Evolutionary conservation across 176 grass and related monocot species (phyloP), one percentile per base, ranked within the genome.

Genomic region (Cymbopogon citratus): DNA sequence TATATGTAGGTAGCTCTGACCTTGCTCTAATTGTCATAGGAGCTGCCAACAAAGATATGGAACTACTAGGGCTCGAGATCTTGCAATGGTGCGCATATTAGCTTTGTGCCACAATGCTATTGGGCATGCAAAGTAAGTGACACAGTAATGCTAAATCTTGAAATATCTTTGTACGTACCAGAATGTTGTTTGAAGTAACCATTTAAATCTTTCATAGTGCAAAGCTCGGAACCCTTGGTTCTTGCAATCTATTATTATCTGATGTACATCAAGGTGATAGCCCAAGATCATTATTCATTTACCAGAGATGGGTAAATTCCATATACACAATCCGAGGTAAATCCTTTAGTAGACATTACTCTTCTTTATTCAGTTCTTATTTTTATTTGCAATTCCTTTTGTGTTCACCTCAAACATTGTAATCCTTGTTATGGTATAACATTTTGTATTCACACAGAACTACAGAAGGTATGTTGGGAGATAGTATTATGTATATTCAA

Each of bases 271-370:
- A 95, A 90, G 90, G 92, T 40, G 89, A 98, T 36, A 90, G 16
- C 63, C 92, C 87, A 51, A 89, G 92, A 76, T 83, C 78, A 2
- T 3, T 98, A 44, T 98, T 98, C 82, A 95, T 98, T 71, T 95
- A 98, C 52, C 93, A 93, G 69, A 91, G 96, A 91, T 98, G 92
- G 96, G 82, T 90, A 72, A 76, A 85, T 27, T 91, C 84, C 81
- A 89, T 98, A 79, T 93, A 94, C 68, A 93, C 84, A 89, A 88
- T 98, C 77, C 90, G 88, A 85, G 88, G 92, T 91, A 87, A 84
- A 67, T 40, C 41, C 24, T 76, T 6, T 62, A 63, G 2, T 38
- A 38, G 27, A 31, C 18, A 39, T 25, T 68, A 16, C n/a, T n/a
- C n/a, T 25, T 77, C 43, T 59, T 21, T 48, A 72, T 45, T 28